Evolutionary conservation across 495 filamentous ascomycete species (phyloP).

Genomic region (Xylona heveae): DNA sequence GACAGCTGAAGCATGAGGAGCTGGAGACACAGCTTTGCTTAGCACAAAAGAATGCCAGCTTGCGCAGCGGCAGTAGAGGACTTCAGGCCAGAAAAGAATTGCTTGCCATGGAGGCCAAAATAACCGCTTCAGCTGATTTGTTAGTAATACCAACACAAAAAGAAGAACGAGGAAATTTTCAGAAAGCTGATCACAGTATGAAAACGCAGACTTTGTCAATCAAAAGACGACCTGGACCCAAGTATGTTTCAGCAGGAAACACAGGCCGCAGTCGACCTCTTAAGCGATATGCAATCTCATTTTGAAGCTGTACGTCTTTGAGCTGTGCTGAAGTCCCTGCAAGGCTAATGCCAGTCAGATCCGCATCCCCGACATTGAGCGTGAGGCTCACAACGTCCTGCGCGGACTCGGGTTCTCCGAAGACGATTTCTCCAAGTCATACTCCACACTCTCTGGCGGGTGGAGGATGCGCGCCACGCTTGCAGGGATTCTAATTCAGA

Average conservation of each 20-base stretch:
- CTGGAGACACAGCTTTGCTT: constrained; percentile 39
- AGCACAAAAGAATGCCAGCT: constrained; percentile 45
- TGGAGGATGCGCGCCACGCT: constrained; percentile 58
- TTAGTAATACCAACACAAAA: constrained; percentile 11
- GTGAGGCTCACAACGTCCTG: constrained; percentile 36
- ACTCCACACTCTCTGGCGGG: constrained; percentile 49
- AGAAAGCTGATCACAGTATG: constrained; percentile 2
- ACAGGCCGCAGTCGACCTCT: constrained; percentile 35
- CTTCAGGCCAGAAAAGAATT: constrained; percentile 50
- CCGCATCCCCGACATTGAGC: constrained; percentile 21
- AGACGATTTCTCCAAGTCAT: constrained; percentile 27
- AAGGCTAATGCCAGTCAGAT: not conserved
- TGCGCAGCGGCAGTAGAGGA: constrained; percentile 52
- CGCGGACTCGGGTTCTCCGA: constrained; percentile 52
- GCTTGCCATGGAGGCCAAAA: constrained; percentile 36
- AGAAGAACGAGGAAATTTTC: constrained; percentile 5
- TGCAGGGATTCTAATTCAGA: constrained; percentile 41
- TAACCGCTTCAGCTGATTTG: constrained; percentile 31
- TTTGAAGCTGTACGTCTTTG: constrained; percentile 27
- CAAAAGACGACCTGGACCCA: constrained; percentile 28
- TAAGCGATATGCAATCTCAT: constrained; percentile 39
- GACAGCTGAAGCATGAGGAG: constrained; percentile 34
- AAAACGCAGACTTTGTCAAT: constrained; percentile 25
- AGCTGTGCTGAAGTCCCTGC: constrained; percentile 12
- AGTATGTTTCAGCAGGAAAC: constrained; percentile 35